Evolutionary conservation across 2,329 filamentous ascomycete species (phyloP), one percentile per base, ranked within the genome.

Genomic region (Fusarium sp.): DNA sequence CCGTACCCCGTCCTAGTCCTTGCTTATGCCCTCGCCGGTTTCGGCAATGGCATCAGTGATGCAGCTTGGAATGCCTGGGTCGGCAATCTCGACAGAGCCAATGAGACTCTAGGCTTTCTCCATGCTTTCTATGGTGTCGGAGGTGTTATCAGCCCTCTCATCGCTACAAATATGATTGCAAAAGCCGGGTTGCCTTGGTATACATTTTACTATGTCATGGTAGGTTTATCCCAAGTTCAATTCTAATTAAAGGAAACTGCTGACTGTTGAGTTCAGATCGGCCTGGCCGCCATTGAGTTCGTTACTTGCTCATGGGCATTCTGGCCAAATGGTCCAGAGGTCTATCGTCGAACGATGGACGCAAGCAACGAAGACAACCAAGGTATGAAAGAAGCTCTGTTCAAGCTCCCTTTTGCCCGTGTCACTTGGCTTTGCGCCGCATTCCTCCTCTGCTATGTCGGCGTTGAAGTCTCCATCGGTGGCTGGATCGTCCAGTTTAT

Each of bases 401-500:
- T 83, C 41, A 79, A 79, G 57, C 74, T 72, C 60, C 82, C 81
- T 0, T 76, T 76, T 7, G 81, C 81, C 17, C 82, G 81, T 46
- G 84, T 91, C 0, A 89, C 90, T 2, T 93, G 91, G 90, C 80
- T 92, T n/a, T 87, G 86, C 65, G 84, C 92, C 0, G 65, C 90
- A 1, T 96, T 95, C 77, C 81, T 95, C 22, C 85, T 96, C 13
- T 86, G 87, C 32, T 95, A 95, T 72, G 90, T 94, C 1, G 92
- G 93, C 9, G 83, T 89, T 2, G 92, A 96, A 76, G 90, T 92
- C 44, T 89, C 89, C 0, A 83, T 94, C 1, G 91, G 91, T 20
- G 92, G 92, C 7, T 96, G 92, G 93, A 92, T 96, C 57, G 90
- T 94, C 52, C 89, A 89, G 7, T 95, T 96, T 77, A 95, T 96